Evolutionary conservation across 768 basidiomycete genomes (phyloP), one percentile per base, ranked within the genome.

Genomic region (Psilocybe subaeruginosa): DNA sequence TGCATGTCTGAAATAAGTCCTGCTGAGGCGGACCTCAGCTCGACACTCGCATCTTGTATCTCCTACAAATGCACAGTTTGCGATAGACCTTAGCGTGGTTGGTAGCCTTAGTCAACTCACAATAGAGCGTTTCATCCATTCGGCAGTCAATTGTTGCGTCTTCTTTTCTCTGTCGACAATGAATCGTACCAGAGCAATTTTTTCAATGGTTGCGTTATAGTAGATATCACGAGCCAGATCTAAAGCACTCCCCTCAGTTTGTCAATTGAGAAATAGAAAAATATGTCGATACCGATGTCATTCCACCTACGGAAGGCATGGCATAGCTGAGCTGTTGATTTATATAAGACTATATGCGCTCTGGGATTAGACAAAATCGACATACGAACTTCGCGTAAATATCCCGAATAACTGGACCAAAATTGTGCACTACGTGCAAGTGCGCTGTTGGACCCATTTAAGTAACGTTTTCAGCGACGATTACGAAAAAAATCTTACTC

Each of bases 351-450:
- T 64, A 63, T 66, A 59, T 65, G 64, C 52, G 60, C 31, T n/a
- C 27, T 27, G 33, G 56, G 37, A 37, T 45, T 23, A 54, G 55
- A 41, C n/a, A 54, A 46, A 45, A 29, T 48, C 27, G 46, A 85
- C 90, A 71, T 69, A 90, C 91, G 84, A 59, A 90, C 80, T 79
- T 92, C 90, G 47, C 91, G 84, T 54, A 93, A 78, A 73, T 93
- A 92, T 0, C 91, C 91, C 2, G 91, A 93, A 72, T 92, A 92
- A 59, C 89, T 91, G 3, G 91, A 91, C 91, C 91, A 93, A 67
- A 87, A 89, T 67, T 93, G 91, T 7, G 91, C 85, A 69, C 91
- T 92, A 52, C 90, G 79, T 14, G 90, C 86, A 8, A 93, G 73
- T 11, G 91, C 89, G 58, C 91, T 92, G 65, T n/a, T 9, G 30